Evolutionary conservation across 106 monocot genomes (phyloP), one percentile per base, ranked within the genome.

Genomic region (Dioscorea alata): DNA sequence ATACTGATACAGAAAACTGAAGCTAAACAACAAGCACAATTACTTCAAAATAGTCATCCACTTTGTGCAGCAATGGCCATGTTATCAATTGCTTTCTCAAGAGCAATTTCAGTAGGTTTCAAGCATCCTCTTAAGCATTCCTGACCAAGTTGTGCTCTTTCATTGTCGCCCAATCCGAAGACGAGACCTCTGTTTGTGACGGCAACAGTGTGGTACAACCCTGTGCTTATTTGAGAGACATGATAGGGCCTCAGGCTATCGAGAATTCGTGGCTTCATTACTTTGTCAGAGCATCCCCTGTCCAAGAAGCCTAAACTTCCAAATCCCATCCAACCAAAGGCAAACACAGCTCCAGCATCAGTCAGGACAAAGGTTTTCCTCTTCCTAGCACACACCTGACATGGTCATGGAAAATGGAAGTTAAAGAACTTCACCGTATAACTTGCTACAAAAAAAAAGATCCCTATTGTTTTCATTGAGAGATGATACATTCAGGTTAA

Each of bases 341-440:
- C 92, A 24, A 79, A 85, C 6, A 80, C 96, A 42, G 89, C 87
- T 42, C 96, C 96, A 54, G 82, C 82, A 50, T 89, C 96, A 17
- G 84, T 85, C 13, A 89, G 78, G 67, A 97, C 85, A 57, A 97
- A 97, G 2, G 96, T 97, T 70, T 97, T 97, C 35, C 96, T 82
- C 66, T 97, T 97, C 80, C 96, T 92, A 31, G 96, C 96, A 79
- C 96, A 97, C 9, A 97, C 96, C 94, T 94, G 81, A 7, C n/a
- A 57, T 35, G 20, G 59, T 74, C 12, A 58, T 19, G 33, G 24
- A 42, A 42, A 42, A 42, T 42, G 42, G 42, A 34, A 34, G 34
- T 34, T 10, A 42, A 5, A 42, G 1, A 42, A 42, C 10, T 28
- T 42, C 10, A 42, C 42, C 5, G 10, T 1, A 8, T 42, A 42